A percentile compares a stretch with the other conserved stretches of the same genome.
phyloP scores from a whole-genome alignment of 1,284 basidiomycete genomes.

The Kwoniella shivajii region DNA sequence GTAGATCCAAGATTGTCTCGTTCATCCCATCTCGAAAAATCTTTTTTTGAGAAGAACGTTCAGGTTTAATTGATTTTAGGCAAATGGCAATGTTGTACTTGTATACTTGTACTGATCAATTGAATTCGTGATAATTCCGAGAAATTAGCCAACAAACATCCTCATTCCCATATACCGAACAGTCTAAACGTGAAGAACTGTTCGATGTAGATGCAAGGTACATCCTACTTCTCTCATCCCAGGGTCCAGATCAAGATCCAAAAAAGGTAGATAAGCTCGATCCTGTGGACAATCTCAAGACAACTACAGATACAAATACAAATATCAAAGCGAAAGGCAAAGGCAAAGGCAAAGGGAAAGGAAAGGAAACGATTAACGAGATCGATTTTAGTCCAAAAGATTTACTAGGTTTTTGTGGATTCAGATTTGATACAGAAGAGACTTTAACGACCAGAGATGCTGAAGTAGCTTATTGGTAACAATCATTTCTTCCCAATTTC shows the following conservation, averaged over 20 bases:
- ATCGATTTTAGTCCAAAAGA: slow-evolving; percentile 2
- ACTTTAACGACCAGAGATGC: slow-evolving; percentile 39
- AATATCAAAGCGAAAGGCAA: neutral
- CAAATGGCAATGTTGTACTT: no score
- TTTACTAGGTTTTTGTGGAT: slow-evolving; percentile 46
- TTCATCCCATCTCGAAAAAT: no score
- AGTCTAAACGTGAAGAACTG: slow-evolving; percentile 44
- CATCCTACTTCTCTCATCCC: slow-evolving; percentile 21
- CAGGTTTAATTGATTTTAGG: no score
- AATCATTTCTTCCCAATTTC: no score
- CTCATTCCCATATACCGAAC: slow-evolving; percentile 30
- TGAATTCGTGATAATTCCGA: no score
- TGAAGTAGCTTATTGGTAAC: slow-evolving; percentile 50
- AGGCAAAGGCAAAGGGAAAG: neutral
- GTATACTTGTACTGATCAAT: no score
- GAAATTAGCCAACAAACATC: slow-evolving; percentile 18
- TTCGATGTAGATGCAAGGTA: slow-evolving; percentile 44
- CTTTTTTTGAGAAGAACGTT: neutral
- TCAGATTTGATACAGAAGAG: slow-evolving; percentile 53
- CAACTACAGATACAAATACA: no score
- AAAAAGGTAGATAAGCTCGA: neutral
- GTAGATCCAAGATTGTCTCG: no score
- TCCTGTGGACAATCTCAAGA: no score
- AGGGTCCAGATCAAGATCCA: neutral
- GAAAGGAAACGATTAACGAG: neutral